Evolutionary conservation across 1,139 yeast genomes (phyloP), one percentile per base, ranked within the genome.

Genomic region (Taphrina communis): DNA sequence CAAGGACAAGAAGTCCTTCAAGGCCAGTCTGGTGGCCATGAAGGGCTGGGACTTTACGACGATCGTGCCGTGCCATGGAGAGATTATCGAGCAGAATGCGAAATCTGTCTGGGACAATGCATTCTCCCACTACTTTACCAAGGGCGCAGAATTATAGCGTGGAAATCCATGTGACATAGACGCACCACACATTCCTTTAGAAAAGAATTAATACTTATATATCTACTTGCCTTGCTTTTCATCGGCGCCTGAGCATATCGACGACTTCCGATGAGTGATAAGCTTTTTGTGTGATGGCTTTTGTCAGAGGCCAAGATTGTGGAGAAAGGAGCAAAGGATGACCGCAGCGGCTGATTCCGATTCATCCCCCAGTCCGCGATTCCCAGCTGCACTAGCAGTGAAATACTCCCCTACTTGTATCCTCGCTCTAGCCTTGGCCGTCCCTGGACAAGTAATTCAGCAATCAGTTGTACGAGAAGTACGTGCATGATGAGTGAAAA

Each of bases 41-140:
- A 72, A 77, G 66, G 68, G 73, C 12, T 83, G 85, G 86, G 82
- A 83, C 60, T 83, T 86, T 71, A 81, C 83, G 31, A 78, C 79
- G 25, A 79, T 86, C 69, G 82, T 87, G 44, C 80, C 83, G 74
- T 84, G 88, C 72, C 90, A 87, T 74, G 90, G 90, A 7, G 83
- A 83, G 69, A 79, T 85, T 17, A 77, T 86, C 69, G 85, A 83
- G 44, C n/a, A 51, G 31, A 70, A 70, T 31, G 73, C 71, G 35
- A 71, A 71, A 66, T n/a, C 31, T 17, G 53, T 50, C 41, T 72
- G 71, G 59, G 46, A 58, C 38, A 44, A 50, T 17, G 53, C 71
- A 36, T 72, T 58, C 48, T 58, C 17, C 5, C 44, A 42, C 17
- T 70, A 52, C 53, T 41, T 69, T 61, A 56, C 66, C 51, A 48